Base-by-base conservation (phyloP, 2,329 filamentous ascomycete genomes). In the Penicillium sp. region DNA sequence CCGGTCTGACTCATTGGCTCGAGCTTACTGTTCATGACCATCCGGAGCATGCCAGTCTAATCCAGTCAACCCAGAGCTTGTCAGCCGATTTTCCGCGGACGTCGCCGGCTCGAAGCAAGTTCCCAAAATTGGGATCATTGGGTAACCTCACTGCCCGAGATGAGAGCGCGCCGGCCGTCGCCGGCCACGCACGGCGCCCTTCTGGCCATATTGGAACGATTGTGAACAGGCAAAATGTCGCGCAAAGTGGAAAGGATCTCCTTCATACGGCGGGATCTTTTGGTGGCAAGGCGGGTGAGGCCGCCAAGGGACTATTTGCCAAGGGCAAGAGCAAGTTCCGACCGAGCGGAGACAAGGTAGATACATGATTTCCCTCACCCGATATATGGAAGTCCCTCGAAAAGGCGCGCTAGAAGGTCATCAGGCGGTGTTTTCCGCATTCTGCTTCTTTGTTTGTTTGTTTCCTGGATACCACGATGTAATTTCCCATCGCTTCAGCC, bases 251-350 rank as follows among this genome's bases (percentile, higher is more conserved):
- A 70, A 96, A 96, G 76, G 91, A 95, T 65, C 77, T 96, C 26
- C 81, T 96, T 68, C 89, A 94, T 60, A 87, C 87, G 21, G 92
- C 92, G 49, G 90, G 90, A 48, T 76, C 84, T 16, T 76, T 87
- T 53, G 82, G 85, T 54, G 85, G 85, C 23, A 87, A 86, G 65
- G 85, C 84, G 29, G 82, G 83, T 58, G 91, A 90, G 69, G 90
- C 90, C 53, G 91, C 92, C 45, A 96, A 96, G 77, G 93, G 92
- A 47, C 74, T 96, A 59, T 86, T 96, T 71, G 90, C 88, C 60
- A 95, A 95, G 76, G 90, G 92, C 62, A 93, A 89, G 76, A 93
- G 83, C 75, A 93, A 90, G 73, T 85, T 96, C 66, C 78, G 79
- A 69, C 83, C 82, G n/a, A 55, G 57, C 59, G 84, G 85, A 57